phyloP scores from a whole-genome alignment of 306 rosid species.

The Rubus idaeus region DNA sequence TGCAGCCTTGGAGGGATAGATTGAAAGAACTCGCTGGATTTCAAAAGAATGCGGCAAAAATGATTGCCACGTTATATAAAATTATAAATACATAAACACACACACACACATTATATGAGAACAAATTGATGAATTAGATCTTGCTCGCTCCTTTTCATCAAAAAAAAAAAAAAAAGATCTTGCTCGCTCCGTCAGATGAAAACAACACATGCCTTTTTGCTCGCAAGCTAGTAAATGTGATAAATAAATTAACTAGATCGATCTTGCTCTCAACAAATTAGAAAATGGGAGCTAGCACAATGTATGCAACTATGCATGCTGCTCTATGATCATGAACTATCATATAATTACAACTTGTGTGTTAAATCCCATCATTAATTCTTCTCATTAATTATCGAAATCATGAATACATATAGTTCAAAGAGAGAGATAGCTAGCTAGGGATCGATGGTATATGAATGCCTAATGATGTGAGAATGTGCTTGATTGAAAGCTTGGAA shows the following conservation, averaged over 20 bases:
- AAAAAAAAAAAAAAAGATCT: too few relatives aligned
- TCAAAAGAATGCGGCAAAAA: not conserved
- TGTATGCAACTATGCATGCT: not conserved
- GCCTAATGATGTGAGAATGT: slow-evolving; percentile 17
- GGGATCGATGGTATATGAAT: not conserved
- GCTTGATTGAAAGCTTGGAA: slow-evolving; percentile 35
- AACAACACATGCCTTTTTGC: slow-evolving; percentile 17
- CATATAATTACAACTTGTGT: slow-evolving; percentile 12
- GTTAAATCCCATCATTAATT: not conserved
- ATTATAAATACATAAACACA: too few relatives aligned
- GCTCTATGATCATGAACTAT: not conserved
- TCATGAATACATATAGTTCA: not conserved
- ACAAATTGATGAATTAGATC: not conserved
- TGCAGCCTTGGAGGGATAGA: not conserved
- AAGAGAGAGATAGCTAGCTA: not conserved
- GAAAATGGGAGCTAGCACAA: slow-evolving; percentile 21
- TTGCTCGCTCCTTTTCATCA: too few relatives aligned
- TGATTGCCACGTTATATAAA: not conserved
- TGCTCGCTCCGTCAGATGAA: slow-evolving; percentile 3
- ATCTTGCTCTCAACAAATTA: not conserved
- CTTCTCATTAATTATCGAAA: not conserved
- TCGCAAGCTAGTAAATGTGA: slow-evolving; percentile 28
- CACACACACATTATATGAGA: not conserved
- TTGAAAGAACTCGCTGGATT: not conserved
- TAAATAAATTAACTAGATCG: not conserved